Percentiles rank a stretch among this genome's conserved stretches.
phyloP scores from a whole-genome alignment of 2,329 filamentous ascomycete genomes.

The Gaeumannomyces tritici region DNA sequence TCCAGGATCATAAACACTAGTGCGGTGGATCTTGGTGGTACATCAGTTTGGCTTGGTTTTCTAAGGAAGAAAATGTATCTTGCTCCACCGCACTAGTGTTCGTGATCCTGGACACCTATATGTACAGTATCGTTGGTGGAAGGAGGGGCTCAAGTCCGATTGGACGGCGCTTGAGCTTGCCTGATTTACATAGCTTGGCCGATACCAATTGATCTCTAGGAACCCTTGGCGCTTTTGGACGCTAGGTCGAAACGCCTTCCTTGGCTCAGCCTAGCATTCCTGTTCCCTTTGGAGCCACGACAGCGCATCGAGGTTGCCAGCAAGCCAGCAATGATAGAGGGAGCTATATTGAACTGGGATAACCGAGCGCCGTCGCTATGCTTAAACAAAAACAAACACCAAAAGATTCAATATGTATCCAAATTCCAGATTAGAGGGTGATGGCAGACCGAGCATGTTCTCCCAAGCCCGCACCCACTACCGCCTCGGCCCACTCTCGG shows the following conservation, averaged over 20 bases:
- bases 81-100: no score
- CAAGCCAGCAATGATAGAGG: not conserved
- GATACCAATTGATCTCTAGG: not conserved
- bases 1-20: no score
- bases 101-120: no score
- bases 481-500: not conserved
- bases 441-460: no score
- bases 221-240: not conserved
- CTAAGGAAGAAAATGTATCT: no score
- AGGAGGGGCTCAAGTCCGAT: not conserved
- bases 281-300: not conserved
- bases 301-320: not conserved
- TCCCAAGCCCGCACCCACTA: not conserved
- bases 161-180: not conserved
- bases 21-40: no score
- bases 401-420: not conserved
- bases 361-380: slow-evolving; percentile 5
- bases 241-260: not conserved
- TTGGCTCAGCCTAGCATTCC: not conserved
- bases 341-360: not conserved
- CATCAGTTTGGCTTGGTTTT: not conserved
- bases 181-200: no score
- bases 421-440: not conserved
- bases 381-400: slow-evolving; percentile 1
- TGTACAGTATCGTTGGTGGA: not conserved